Evolutionary conservation across 345 rosid genomes (phyloP), one percentile per base, ranked within the genome.

Genomic region (Leavenworthia alabamica): DNA sequence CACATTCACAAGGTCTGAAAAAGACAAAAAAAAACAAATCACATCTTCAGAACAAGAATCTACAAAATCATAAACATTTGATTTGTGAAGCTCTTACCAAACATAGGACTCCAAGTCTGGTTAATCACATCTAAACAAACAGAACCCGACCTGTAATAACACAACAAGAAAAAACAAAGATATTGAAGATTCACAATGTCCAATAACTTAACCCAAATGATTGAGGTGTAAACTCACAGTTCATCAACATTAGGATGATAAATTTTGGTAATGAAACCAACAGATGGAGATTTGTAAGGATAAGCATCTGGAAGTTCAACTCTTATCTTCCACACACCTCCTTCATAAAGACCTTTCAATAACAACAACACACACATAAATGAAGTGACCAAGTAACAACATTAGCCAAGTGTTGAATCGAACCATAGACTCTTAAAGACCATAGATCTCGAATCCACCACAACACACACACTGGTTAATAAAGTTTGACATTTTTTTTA

Each of bases 221-320:
- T 7, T 0, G 10, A 49, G 45, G 20, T 33, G 12, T 31, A 0
- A 48, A 76, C 96, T 85, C 68, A 93, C 97, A 86, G 79, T 76
- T 93, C 99, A 80, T 93, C 99, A 12, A 93, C 96, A 75, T 93
- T 93, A 0, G 99, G 99, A 70, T 93, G 99, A 73, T 93, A 90
- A 45, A 93, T 89, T 74, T 88, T 93, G 74, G 89, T 90, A 45
- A 88, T 71, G 80, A 93, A 93, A 53, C 96, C 96, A 59, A 93
- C 68, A 19, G 97, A 93, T 52, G 99, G 99, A 70, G 99, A 90
- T 77, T 90, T 87, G 60, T 90, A 90, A 19, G 99, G 99, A 84
- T 93, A 93, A 75, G 96, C 97, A 79, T 90, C 97, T 14, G 99
- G 96, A 9, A 93, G 83, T 76, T 88, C 99, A 23, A 90, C 99